A percentile compares a stretch with the other conserved stretches of the same genome.
Conservation (phyloP, 192 early-diverging fungal species). For the Phlyctochytrium bullatum region DNA sequence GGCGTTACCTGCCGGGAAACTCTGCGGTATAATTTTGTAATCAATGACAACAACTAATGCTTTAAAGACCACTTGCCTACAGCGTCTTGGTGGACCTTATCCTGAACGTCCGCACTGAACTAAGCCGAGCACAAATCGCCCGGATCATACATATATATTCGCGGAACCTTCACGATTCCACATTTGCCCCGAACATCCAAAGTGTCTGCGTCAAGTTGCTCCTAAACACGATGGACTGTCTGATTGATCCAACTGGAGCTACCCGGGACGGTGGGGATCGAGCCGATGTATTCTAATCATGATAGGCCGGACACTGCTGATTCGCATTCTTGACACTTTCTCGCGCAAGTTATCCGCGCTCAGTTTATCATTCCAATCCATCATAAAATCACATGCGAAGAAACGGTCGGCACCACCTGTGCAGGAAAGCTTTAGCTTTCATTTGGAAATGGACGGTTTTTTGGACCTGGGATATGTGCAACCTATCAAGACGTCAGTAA, state of each 20-base stretch:
- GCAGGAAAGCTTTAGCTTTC: neutral
- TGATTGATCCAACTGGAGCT: constrained; percentile 6
- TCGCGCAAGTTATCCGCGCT: constrained; percentile 69
- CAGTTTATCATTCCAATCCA: constrained; percentile 59
- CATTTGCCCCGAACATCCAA: constrained; percentile 88
- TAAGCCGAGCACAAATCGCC: constrained; percentile 76
- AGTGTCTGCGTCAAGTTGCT: constrained; percentile 96
- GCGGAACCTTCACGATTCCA: constrained; percentile 85
- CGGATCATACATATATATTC: constrained; percentile 89
- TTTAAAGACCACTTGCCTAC: constrained; percentile 77
- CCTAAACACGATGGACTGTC: constrained; percentile 79
- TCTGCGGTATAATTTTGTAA: constrained; percentile 53
- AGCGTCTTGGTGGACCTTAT: constrained; percentile 95
- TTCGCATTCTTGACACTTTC: constrained; percentile 84
- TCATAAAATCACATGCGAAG: constrained; percentile 53
- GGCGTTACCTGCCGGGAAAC: constrained; percentile 93
- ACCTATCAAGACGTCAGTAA: constrained; percentile 46
- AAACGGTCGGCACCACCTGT: constrained; percentile 4
- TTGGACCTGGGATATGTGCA: constrained; percentile 57
- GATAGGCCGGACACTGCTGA: constrained; percentile 38
- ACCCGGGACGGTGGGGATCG: constrained; percentile 14
- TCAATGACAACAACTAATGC: neutral
- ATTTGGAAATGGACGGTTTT: constrained; percentile 41
- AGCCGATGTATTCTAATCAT: neutral
- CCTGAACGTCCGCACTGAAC: constrained; percentile 87